Evolutionary conservation across 1,284 basidiomycete species (phyloP).

Genomic region (Ceratobasidium papillatum): DNA sequence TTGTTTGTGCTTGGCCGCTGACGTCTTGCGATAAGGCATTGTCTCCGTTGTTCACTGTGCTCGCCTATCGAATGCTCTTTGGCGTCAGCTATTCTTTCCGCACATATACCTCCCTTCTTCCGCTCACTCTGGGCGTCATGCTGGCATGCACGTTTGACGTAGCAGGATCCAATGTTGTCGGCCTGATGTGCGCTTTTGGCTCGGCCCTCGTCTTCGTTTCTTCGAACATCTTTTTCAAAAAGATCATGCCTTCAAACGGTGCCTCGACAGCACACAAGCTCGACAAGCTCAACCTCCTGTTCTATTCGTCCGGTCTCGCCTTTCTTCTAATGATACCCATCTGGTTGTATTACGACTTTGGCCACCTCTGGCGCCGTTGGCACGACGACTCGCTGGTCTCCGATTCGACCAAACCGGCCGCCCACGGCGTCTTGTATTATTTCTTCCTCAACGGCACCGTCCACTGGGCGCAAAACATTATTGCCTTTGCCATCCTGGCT

Average conservation of each 20-base stretch:
- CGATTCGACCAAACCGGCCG: slow-evolving; percentile 46
- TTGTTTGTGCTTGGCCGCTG: not conserved
- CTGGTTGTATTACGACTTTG: slow-evolving; percentile 88
- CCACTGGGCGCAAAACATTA: slow-evolving; percentile 96
- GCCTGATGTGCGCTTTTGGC: slow-evolving; percentile 90
- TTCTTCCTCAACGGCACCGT: slow-evolving; percentile 93
- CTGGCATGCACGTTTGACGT: slow-evolving; percentile 94
- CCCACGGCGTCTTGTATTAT: slow-evolving; percentile 73
- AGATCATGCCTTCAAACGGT: slow-evolving; percentile 80
- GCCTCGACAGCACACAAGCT: slow-evolving; percentile 73
- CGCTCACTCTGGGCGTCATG: slow-evolving; percentile 96
- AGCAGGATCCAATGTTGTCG: slow-evolving; percentile 82
- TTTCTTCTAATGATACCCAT: slow-evolving; percentile 95
- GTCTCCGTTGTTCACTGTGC: slow-evolving; percentile 95
- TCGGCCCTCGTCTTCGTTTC: slow-evolving; percentile 96
- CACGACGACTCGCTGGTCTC: slow-evolving; percentile 55
- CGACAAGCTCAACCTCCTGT: slow-evolving; percentile 96
- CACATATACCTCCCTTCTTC: slow-evolving; percentile 94
- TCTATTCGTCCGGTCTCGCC: slow-evolving; percentile 95
- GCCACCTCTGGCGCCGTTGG: slow-evolving; percentile 63
- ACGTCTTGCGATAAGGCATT: slow-evolving; percentile 70
- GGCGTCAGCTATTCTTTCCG: slow-evolving; percentile 89
- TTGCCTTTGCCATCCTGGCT: slow-evolving; percentile 95
- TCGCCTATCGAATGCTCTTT: slow-evolving; percentile 92
- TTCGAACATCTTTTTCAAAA: slow-evolving; percentile 99